Evolutionary conservation across 2,329 filamentous ascomycete genomes (phyloP).

Genomic region (Didymella segeticola): DNA sequence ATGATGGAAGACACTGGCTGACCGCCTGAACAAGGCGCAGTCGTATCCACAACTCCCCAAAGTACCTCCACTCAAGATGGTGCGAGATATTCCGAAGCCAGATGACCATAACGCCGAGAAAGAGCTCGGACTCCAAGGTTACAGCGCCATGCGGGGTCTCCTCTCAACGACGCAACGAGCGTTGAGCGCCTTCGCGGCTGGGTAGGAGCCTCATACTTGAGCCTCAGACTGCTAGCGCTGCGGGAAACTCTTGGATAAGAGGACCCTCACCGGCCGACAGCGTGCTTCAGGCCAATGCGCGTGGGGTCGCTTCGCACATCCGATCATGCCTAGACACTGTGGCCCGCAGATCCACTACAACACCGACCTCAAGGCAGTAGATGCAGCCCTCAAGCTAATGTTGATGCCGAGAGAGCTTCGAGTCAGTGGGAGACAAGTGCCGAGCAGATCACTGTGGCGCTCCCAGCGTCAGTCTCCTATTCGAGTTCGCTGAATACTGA

Average conservation of each 20-base stretch:
- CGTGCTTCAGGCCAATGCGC: not conserved
- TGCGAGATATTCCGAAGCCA: too few relatives aligned
- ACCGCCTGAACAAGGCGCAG: not conserved
- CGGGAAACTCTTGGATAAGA: not conserved
- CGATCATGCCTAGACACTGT: conserved; percentile 2
- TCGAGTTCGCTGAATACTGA: not conserved
- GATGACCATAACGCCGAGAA: not conserved
- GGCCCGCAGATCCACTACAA: not conserved
- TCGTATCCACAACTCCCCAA: too few relatives aligned
- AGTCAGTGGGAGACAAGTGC: not conserved
- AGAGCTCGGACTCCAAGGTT: not conserved
- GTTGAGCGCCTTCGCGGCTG: not conserved
- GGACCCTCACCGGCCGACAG: not conserved
- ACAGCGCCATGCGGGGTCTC: not conserved
- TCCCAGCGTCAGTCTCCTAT: not conserved
- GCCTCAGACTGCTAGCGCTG: not conserved
- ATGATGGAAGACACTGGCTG: not conserved
- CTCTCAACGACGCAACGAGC: not conserved
- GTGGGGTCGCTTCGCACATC: not conserved
- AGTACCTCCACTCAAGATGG: too few relatives aligned
- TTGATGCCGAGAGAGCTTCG: not conserved
- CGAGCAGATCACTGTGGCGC: not conserved
- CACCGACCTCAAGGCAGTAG: not conserved
- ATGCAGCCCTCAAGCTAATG: not conserved
- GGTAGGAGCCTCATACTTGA: not conserved